Conservation (phyloP, 805 yeast genomes). For the Kodamaea kakaduensis region DNA sequence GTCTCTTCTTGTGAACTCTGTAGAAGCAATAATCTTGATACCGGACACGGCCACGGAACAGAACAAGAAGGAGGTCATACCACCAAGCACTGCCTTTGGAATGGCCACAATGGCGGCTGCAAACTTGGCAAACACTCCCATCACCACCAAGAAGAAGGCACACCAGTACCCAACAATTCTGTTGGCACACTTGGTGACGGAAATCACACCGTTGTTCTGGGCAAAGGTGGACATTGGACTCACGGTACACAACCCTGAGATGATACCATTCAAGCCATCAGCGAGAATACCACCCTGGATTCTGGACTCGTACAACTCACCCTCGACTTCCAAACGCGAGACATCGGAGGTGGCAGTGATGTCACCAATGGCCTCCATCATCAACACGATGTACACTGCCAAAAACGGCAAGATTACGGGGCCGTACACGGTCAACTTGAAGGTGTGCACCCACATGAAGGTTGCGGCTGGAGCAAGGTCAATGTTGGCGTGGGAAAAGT, state of each 20-base stretch:
- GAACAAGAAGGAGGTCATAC: constrained; percentile 78
- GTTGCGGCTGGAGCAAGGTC: constrained; percentile 76
- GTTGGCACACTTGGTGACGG: constrained; percentile 88
- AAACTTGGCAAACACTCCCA: constrained; percentile 72
- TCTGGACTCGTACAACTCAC: constrained; percentile 74
- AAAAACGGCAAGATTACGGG: constrained; percentile 83
- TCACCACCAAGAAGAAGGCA: constrained; percentile 71
- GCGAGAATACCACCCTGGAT: constrained; percentile 92
- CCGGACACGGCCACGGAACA: constrained; percentile 77
- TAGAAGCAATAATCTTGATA: constrained; percentile 56
- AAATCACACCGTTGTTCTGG: constrained; percentile 92
- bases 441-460: constrained; percentile 85
- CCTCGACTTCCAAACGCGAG: constrained; percentile 79
- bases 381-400: constrained; percentile 74
- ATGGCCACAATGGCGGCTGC: constrained; percentile 65
- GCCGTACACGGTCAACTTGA: constrained; percentile 70
- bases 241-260: constrained; percentile 74
- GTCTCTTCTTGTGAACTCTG: constrained; percentile 67
- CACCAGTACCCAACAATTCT: constrained; percentile 77
- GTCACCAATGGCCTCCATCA: constrained; percentile 95
- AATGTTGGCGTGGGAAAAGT: constrained; percentile 58
- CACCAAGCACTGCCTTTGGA: constrained; percentile 73
- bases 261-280: constrained; percentile 76
- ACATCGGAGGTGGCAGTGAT: constrained; percentile 93
- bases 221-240: constrained; percentile 94